A percentile compares a stretch with the other conserved stretches of the same genome.
Evolutionary conservation across 2,329 filamentous ascomycete species (phyloP).

Genomic region (Tolypocladium tundrense): DNA sequence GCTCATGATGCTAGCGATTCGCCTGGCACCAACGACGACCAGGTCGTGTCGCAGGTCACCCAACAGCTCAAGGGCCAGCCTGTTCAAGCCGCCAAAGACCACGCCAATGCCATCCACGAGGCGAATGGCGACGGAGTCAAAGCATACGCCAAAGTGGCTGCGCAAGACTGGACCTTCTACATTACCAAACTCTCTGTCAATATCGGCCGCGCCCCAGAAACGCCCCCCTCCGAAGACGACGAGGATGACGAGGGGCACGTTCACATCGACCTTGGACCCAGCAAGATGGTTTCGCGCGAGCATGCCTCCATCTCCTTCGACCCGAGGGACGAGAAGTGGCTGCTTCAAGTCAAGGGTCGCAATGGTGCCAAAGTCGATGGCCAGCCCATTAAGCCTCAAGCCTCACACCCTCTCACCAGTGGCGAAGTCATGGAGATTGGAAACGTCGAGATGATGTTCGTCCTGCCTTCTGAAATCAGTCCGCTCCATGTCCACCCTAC

Average conservation of each 20-base stretch:
- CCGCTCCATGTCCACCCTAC: constrained; percentile 57
- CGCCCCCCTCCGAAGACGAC: constrained; percentile 23
- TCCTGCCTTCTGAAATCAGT: constrained; percentile 65
- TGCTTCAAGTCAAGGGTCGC: constrained; percentile 76
- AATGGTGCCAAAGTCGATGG: constrained; percentile 87
- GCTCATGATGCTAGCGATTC: constrained; percentile 24
- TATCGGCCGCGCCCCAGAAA: constrained; percentile 61
- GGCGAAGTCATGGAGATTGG: constrained; percentile 88
- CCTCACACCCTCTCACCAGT: constrained; percentile 59
- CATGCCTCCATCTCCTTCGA: constrained; percentile 70
- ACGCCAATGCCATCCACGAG: constrained; percentile 55
- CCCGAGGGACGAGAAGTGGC: constrained; percentile 62
- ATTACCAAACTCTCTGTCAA: constrained; percentile 65
- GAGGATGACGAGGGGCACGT: constrained; percentile 43
- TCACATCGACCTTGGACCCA: constrained; percentile 82
- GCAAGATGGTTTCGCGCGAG: constrained; percentile 68
- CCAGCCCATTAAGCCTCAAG: constrained; percentile 54
- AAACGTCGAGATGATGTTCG: constrained; percentile 97
- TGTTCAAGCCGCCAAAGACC: constrained; percentile 51
- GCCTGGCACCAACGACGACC: constrained; percentile 40
- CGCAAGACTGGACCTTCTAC: constrained; percentile 76
- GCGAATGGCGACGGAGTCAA: constrained; percentile 51
- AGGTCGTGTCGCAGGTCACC: constrained; percentile 44
- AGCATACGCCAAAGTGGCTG: constrained; percentile 75
- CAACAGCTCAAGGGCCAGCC: constrained; percentile 38